Evolutionary conservation across 805 yeast genomes (phyloP).

Genomic region (Sungouiella blattae): DNA sequence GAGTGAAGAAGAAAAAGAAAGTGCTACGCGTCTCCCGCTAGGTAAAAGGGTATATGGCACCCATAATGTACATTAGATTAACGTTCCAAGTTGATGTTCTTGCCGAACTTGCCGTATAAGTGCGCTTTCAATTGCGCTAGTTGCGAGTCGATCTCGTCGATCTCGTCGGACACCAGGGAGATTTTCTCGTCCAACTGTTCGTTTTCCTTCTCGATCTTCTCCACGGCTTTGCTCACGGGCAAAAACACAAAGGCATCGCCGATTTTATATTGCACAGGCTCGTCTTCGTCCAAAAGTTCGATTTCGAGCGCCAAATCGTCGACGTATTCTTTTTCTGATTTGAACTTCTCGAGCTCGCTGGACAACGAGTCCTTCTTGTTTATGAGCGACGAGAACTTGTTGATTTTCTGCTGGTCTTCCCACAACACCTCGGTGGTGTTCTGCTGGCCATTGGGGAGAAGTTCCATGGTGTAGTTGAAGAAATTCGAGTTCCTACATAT

Average conservation of each 20-base stretch:
- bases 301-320: conserved; percentile 84
- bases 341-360: conserved; percentile 44
- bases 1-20: conserved; percentile 9
- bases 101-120: conserved; percentile 88
- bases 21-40: no score
- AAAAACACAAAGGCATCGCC: conserved; percentile 80
- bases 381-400: conserved; percentile 81
- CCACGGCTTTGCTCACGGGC: conserved; percentile 62
- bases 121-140: conserved; percentile 61
- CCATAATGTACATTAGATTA: background rate
- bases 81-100: conserved; percentile 75
- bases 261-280: conserved; percentile 66
- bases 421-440: conserved; percentile 62
- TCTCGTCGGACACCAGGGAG: conserved; percentile 39
- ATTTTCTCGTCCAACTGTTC: conserved; percentile 52
- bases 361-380: conserved; percentile 60
- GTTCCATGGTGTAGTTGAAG: conserved; percentile 33
- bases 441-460: conserved; percentile 53
- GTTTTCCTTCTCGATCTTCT: conserved; percentile 61
- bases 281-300: conserved; percentile 78
- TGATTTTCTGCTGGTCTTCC: conserved; percentile 88
- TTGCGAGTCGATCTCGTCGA: conserved; percentile 51
- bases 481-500: background rate
- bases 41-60: background rate
- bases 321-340: conserved; percentile 77